Evolutionary conservation across 2,329 filamentous ascomycete species (phyloP).

Genomic region (Aphanoascus verrucosus): DNA sequence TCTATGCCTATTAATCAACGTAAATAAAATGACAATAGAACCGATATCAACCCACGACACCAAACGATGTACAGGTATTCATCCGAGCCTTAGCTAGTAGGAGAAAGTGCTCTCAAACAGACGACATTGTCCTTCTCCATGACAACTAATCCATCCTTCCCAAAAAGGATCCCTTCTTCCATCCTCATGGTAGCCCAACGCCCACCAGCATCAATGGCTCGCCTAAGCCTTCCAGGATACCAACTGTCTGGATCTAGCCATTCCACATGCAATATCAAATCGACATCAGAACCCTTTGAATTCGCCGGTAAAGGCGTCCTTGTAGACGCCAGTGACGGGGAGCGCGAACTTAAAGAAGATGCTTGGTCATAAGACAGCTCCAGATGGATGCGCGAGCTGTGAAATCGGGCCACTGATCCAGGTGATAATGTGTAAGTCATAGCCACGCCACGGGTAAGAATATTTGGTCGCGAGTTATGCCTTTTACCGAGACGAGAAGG

Average conservation of each 20-base stretch:
- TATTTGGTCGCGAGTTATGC: neutral
- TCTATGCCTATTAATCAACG: too few relatives aligned
- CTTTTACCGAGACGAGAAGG: neutral
- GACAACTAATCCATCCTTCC: neutral
- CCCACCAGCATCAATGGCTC: neutral
- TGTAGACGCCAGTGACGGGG: neutral
- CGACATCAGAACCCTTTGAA: neutral
- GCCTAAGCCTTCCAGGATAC: neutral
- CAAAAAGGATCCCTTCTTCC: neutral
- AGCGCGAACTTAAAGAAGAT: neutral
- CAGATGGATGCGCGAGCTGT: neutral
- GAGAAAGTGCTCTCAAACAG: neutral
- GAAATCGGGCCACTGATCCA: neutral
- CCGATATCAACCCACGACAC: too few relatives aligned
- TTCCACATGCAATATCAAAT: neutral
- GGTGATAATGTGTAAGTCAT: neutral
- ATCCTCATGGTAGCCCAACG: slow-evolving; percentile 1
- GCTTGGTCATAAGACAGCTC: neutral
- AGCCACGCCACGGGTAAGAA: neutral
- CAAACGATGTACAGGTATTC: neutral
- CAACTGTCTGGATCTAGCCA: neutral
- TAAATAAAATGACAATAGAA: too few relatives aligned
- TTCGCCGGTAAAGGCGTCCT: neutral
- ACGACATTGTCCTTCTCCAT: neutral
- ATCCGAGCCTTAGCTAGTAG: neutral